A percentile compares a stretch with the other conserved stretches of the same genome.
phyloP scores from a whole-genome alignment of 1,284 basidiomycete genomes.

The Ceratobasidium sp. region DNA sequence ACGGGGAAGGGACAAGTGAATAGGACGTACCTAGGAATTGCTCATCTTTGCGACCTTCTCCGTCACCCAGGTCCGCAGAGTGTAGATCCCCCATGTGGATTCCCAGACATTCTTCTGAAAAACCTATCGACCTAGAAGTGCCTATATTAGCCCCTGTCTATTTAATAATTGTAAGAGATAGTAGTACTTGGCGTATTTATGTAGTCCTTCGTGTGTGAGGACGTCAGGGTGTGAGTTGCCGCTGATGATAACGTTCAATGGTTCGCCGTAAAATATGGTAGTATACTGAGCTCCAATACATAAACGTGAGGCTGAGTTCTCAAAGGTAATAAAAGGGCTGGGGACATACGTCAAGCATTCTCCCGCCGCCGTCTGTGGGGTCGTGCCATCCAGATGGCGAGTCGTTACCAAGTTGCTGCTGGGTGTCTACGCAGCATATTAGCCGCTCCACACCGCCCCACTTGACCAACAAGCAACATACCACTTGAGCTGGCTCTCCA shows the following conservation, averaged over 20 bases:
- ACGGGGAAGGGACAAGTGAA: neutral
- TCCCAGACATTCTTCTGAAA: conserved; percentile 58
- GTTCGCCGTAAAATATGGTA: conserved; percentile 56
- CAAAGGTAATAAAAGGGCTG: neutral
- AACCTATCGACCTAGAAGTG: conserved; percentile 68
- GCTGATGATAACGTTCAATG: conserved; percentile 57
- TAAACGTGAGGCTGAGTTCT: neutral
- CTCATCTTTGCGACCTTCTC: conserved; percentile 54
- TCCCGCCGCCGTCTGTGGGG: conserved; percentile 70
- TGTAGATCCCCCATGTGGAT: conserved; percentile 57
- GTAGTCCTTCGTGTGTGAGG: conserved; percentile 54
- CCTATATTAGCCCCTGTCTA: conserved; percentile 1
- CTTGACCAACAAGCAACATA: too few relatives aligned
- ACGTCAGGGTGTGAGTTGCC: conserved; percentile 56
- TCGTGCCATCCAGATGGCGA: conserved; percentile 60
- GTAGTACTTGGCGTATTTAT: conserved; percentile 55
- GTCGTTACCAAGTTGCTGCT: neutral
- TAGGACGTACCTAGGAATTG: conserved; percentile 51
- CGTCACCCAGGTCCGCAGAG: conserved; percentile 57
- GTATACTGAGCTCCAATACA: conserved; percentile 59
- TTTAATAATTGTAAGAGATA: neutral
- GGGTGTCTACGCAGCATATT: conserved; percentile 2
- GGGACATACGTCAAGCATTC: conserved; percentile 67
- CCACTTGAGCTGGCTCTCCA: too few relatives aligned
- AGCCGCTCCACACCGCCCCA: too few relatives aligned